Percentiles rank a stretch among this genome's conserved stretches.
Conservation (phyloP, 306 rosid species). For the Vigna mungo region DNA sequence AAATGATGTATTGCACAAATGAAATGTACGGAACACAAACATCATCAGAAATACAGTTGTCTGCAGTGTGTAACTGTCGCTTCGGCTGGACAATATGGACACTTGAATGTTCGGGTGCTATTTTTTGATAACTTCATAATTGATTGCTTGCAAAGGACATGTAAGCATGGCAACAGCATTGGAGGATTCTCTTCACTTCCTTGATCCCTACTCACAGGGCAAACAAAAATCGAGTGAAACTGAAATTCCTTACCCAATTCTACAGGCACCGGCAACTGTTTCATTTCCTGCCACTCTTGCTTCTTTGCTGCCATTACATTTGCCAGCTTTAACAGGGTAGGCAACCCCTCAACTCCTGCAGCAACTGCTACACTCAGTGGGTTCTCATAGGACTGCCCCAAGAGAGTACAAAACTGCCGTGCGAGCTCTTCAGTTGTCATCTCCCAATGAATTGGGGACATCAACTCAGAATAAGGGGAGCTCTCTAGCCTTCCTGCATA, state of each 20-base stretch:
- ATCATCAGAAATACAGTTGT: constrained; percentile 67
- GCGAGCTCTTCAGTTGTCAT: constrained; percentile 70
- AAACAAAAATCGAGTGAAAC: constrained; percentile 86
- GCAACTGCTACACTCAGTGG: constrained; percentile 75
- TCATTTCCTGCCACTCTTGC: constrained; percentile 88
- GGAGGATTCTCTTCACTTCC: constrained; percentile 87
- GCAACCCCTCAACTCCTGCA: constrained; percentile 86
- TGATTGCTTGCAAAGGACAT: constrained; percentile 91
- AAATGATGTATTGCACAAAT: constrained; percentile 46
- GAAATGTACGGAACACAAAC: constrained; percentile 27
- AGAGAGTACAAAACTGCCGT: constrained; percentile 67
- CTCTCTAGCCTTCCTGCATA: constrained; percentile 67
- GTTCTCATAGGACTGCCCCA: constrained; percentile 70
- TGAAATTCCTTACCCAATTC: constrained; percentile 86
- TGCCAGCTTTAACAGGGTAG: constrained; percentile 78
- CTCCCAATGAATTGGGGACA: constrained; percentile 74
- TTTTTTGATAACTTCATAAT: constrained; percentile 75
- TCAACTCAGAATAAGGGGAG: constrained; percentile 75
- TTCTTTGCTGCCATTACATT: constrained; percentile 87
- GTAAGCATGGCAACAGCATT: constrained; percentile 82
- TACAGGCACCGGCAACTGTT: constrained; percentile 82
- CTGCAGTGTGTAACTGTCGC: constrained; percentile 69
- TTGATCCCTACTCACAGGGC: constrained; percentile 93
- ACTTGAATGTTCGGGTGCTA: constrained; percentile 74
- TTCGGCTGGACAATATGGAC: constrained; percentile 83